Evolutionary conservation across 176 grass and related monocot genomes (phyloP).

Genomic region (Musa schizocarpa): DNA sequence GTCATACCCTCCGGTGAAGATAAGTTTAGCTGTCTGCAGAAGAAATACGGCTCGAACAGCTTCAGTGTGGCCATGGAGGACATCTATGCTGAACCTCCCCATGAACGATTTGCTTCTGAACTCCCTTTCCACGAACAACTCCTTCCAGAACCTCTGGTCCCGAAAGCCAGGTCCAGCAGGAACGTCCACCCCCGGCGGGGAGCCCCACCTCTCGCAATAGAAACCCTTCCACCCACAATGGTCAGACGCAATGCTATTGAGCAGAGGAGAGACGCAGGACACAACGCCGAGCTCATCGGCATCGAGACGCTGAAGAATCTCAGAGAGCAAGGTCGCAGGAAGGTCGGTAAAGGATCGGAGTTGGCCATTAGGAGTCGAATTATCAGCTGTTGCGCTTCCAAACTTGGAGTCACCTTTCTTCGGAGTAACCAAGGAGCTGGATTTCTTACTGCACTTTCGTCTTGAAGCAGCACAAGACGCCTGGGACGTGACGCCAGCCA

Average conservation of each 20-base stretch:
- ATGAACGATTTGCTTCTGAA: slow-evolving; percentile 70
- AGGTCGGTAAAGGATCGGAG: slow-evolving; percentile 53
- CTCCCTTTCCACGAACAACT: slow-evolving; percentile 70
- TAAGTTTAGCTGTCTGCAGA: slow-evolving; percentile 48
- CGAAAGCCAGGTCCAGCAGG: neutral
- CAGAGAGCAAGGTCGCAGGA: slow-evolving; percentile 50
- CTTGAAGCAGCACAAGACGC: neutral
- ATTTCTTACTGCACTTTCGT: slow-evolving; percentile 22
- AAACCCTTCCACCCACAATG: slow-evolving; percentile 86
- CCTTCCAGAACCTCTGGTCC: slow-evolving; percentile 57
- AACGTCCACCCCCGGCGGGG: neutral
- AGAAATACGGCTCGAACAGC: slow-evolving; percentile 63
- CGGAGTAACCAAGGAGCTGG: slow-evolving; percentile 14
- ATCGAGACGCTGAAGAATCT: slow-evolving; percentile 70
- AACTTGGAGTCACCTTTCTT: slow-evolving; percentile 18
- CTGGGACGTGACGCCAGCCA: neutral
- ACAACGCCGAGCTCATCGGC: slow-evolving; percentile 71
- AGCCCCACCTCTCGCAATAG: slow-evolving; percentile 74
- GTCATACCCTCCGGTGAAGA: slow-evolving; percentile 79
- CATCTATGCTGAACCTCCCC: slow-evolving; percentile 59
- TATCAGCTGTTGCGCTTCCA: slow-evolving; percentile 13
- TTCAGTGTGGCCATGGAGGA: slow-evolving; percentile 60
- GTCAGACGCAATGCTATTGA: slow-evolving; percentile 59
- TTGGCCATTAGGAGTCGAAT: neutral
- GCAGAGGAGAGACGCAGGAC: slow-evolving; percentile 60